These are phyloP conservation scores for Astrephomene gubernaculifera DNA, from an alignment of 139 green algal species.

Conservation along the genomic window DNA sequence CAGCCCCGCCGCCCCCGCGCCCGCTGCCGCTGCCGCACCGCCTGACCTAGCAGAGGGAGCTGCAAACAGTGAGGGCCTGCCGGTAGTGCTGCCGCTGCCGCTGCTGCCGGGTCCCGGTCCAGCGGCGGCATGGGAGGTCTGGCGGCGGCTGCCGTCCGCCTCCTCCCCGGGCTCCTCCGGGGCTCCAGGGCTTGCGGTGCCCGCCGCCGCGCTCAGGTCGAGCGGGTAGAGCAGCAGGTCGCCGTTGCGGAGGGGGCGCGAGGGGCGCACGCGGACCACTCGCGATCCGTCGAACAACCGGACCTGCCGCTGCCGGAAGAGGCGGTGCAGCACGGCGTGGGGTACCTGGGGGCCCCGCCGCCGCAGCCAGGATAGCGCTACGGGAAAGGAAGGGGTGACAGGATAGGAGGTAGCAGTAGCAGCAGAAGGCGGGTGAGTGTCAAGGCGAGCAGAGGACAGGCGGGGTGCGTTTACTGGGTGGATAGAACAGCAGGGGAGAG, in stretches of 20 bases:
- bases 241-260: constrained; percentile 1
- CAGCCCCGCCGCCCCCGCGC: not conserved
- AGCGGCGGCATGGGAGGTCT: not conserved
- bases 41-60: not conserved
- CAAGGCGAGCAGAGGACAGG: not conserved
- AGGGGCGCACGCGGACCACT: not conserved
- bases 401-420: too few relatives aligned
- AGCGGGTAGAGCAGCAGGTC: constrained; percentile 35
- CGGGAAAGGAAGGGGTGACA: not conserved
- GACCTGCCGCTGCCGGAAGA: constrained; percentile 49
- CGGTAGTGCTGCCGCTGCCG: not conserved
- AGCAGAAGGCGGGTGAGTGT: not conserved
- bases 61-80: too few relatives aligned
- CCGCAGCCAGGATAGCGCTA: constrained; percentile 68
- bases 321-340: constrained; percentile 43
- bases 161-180: not conserved
- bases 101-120: constrained; percentile 6
- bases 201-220: not conserved
- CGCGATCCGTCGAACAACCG: constrained; percentile 6
- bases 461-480: too few relatives aligned
- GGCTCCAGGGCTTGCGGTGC: not conserved
- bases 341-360: constrained; percentile 52
- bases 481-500: too few relatives aligned
- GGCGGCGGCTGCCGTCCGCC: not conserved
- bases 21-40: not conserved